phyloP scores from a whole-genome alignment of 306 rosid species.

The Prunus kanzakura region DNA sequence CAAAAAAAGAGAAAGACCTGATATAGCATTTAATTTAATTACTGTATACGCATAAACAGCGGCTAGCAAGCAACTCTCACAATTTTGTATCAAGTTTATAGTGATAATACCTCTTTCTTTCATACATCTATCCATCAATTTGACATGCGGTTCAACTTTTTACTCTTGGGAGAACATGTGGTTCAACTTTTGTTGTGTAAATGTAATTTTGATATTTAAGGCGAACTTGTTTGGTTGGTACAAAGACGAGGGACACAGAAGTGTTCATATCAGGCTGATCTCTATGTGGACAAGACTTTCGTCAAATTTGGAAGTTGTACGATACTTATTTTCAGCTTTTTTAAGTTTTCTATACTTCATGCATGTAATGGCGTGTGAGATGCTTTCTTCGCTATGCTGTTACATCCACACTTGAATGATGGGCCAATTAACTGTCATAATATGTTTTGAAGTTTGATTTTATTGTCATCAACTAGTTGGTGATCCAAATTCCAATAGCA shows the following conservation, averaged over 20 bases:
- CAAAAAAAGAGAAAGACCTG: constrained; percentile 34
- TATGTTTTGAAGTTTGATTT: too few species aligned
- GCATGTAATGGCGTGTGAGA: too few species aligned
- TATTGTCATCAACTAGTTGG: too few species aligned
- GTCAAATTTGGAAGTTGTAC: neutral
- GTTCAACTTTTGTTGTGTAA: neutral
- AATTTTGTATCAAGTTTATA: neutral
- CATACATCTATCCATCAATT: neutral
- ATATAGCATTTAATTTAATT: neutral
- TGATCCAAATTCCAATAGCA: too few species aligned
- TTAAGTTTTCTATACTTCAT: too few species aligned
- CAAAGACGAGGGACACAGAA: neutral
- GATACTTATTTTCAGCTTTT: neutral
- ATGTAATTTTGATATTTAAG: neutral
- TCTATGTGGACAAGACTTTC: neutral
- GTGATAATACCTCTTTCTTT: neutral
- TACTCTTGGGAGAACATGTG: neutral
- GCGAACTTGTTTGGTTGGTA: neutral
- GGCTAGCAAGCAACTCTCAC: neutral
- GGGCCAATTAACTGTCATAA: too few species aligned
- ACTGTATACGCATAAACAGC: neutral
- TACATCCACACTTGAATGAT: too few species aligned
- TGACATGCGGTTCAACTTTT: too few species aligned
- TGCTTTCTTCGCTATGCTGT: too few species aligned
- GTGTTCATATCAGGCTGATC: neutral